Evolutionary conservation across 2,329 filamentous ascomycete genomes (phyloP).

Genomic region (Exophiala dermatitidis): DNA sequence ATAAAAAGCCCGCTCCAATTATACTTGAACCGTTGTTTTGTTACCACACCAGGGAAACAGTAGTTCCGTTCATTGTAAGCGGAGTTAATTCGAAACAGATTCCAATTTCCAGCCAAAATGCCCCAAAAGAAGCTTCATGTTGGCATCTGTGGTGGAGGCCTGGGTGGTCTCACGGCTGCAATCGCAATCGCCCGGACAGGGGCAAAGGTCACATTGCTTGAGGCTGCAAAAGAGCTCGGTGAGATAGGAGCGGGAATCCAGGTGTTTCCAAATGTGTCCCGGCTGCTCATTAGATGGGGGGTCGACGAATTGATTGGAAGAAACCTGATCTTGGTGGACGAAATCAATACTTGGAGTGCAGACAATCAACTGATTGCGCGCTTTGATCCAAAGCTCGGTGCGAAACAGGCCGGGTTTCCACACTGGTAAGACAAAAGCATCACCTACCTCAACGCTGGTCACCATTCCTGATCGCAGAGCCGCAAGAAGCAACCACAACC

Average conservation of each 20-base stretch:
- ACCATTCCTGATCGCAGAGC: not conserved
- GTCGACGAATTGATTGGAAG: slow-evolving; percentile 37
- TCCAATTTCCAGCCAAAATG: not conserved
- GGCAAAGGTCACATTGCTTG: slow-evolving; percentile 38
- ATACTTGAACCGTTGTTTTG: not conserved
- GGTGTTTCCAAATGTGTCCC: slow-evolving; percentile 39
- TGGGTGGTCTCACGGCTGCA: slow-evolving; percentile 39
- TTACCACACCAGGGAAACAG: not conserved
- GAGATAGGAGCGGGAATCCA: slow-evolving; percentile 34
- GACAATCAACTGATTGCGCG: slow-evolving; percentile 13
- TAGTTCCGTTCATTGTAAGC: too few relatives aligned
- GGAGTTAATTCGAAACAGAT: too few relatives aligned
- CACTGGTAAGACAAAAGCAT: slow-evolving; percentile 9
- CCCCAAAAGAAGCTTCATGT: slow-evolving; percentile 19
- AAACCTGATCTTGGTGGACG: slow-evolving; percentile 37
- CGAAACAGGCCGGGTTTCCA: slow-evolving; percentile 18
- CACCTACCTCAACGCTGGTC: too few relatives aligned
- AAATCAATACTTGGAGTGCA: slow-evolving; percentile 34
- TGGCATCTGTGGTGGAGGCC: slow-evolving; percentile 35
- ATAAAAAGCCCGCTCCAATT: too few relatives aligned
- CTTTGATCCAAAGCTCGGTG: slow-evolving; percentile 15
- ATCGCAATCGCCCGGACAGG: slow-evolving; percentile 39
- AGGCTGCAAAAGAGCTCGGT: slow-evolving; percentile 37
- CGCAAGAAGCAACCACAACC: not conserved
- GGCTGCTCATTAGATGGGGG: slow-evolving; percentile 37